Percentiles rank a stretch among this genome's conserved stretches.
Evolutionary conservation across 352 stramenopile species (phyloP).

Genomic region (Globisporangium megalacanthum): DNA sequence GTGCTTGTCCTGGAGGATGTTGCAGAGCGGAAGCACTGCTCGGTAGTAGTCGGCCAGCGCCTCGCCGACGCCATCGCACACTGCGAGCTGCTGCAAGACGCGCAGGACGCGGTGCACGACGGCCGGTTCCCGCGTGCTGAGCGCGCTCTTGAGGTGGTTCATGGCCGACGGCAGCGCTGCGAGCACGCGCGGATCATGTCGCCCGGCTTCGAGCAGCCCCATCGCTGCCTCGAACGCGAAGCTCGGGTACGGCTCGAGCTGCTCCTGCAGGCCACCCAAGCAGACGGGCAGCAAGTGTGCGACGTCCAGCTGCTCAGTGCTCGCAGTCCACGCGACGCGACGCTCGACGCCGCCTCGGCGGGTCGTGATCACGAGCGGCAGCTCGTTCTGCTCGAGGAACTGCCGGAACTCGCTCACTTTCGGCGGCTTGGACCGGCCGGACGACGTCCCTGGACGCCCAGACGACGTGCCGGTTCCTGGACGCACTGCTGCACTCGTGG

Average conservation of each 20-base stretch:
- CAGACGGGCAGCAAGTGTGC: slow-evolving; percentile 69
- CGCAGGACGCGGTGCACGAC: slow-evolving; percentile 66
- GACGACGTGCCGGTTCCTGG: slow-evolving; percentile 9
- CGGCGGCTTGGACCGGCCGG: slow-evolving; percentile 29
- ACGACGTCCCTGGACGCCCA: slow-evolving; percentile 4
- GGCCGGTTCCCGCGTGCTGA: slow-evolving; percentile 56
- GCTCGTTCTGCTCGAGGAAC: slow-evolving; percentile 59
- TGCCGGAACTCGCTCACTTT: slow-evolving; percentile 72
- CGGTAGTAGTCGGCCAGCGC: slow-evolving; percentile 65
- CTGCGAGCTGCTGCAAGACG: slow-evolving; percentile 63
- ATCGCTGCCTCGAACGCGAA: slow-evolving; percentile 70
- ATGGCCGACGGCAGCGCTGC: slow-evolving; percentile 52
- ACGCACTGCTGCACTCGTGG: neutral
- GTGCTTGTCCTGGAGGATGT: slow-evolving; percentile 77
- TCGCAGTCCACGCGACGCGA: slow-evolving; percentile 50
- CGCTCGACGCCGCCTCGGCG: slow-evolving; percentile 30
- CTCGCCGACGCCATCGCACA: slow-evolving; percentile 65
- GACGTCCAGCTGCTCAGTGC: slow-evolving; percentile 57
- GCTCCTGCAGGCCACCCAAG: slow-evolving; percentile 62
- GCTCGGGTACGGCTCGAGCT: slow-evolving; percentile 61
- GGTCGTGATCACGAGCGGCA: slow-evolving; percentile 53
- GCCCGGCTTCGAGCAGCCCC: slow-evolving; percentile 50
- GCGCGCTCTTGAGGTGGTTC: slow-evolving; percentile 52
- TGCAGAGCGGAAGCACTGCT: slow-evolving; percentile 71
- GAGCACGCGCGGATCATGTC: slow-evolving; percentile 40